phyloP scores from a whole-genome alignment of 139 green algal species.

The Tetraselmis striata region DNA sequence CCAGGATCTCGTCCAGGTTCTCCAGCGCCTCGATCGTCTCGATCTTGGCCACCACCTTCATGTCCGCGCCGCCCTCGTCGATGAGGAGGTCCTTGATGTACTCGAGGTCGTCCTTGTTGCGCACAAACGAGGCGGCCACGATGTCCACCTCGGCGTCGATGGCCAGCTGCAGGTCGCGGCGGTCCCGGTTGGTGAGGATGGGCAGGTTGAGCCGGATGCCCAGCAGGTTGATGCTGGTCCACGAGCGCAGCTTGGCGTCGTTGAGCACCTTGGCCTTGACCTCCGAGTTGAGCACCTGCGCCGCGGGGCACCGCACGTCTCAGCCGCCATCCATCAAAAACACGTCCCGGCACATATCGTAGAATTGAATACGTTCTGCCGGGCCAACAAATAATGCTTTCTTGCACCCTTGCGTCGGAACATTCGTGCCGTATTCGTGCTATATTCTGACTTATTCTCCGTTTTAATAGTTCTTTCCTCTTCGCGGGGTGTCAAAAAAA shows the following conservation, averaged over 20 bases:
- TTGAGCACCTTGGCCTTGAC: not conserved
- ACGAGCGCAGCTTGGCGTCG: not conserved
- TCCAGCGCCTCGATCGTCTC: conserved; percentile 49
- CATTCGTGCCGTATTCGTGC: too few relatives aligned
- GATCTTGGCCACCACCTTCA: conserved; percentile 48
- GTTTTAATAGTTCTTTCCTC: too few relatives aligned
- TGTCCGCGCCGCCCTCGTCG: conserved; percentile 27
- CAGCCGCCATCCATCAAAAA: too few relatives aligned
- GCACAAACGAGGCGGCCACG: conserved; percentile 97
- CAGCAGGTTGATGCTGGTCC: not conserved
- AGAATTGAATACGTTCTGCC: too few relatives aligned
- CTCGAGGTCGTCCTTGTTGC: conserved; percentile 87
- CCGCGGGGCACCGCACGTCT: too few relatives aligned
- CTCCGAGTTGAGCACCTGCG: not conserved
- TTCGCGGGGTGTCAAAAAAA: too few relatives aligned
- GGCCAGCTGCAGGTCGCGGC: conserved; percentile 39
- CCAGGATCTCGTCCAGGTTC: conserved; percentile 63
- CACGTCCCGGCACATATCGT: too few relatives aligned
- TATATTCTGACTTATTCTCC: too few relatives aligned
- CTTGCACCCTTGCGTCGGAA: too few relatives aligned
- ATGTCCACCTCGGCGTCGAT: conserved; percentile 83
- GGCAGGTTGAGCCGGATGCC: conserved; percentile 44
- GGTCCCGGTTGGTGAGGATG: conserved; percentile 34
- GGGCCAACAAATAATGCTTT: too few relatives aligned
- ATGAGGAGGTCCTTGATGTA: conserved; percentile 59